Conservation (phyloP, 192 early-diverging fungal genomes). For the Mortierella alpina region DNA sequence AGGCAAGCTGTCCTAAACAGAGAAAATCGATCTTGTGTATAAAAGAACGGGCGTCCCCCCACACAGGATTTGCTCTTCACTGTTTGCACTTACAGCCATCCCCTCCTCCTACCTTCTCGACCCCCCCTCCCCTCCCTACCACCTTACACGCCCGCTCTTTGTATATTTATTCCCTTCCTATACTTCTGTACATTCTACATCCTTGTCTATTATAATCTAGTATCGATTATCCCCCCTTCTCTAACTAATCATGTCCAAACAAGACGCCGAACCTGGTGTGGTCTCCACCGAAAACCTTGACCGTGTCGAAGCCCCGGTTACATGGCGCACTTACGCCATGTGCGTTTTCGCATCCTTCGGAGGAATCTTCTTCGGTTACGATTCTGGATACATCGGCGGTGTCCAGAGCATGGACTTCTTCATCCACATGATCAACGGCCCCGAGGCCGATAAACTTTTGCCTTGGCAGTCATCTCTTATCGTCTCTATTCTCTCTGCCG, state of each 20-base stretch:
- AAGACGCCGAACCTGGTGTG: slow-evolving; percentile 41
- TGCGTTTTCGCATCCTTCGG: slow-evolving; percentile 67
- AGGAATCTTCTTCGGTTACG: slow-evolving; percentile 81
- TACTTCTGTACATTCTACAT: neutral
- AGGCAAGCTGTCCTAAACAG: too few species aligned
- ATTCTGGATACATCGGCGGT: slow-evolving; percentile 78
- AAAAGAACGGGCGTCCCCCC: slow-evolving; percentile 8
- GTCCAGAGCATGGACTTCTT: slow-evolving; percentile 74
- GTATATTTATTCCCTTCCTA: neutral
- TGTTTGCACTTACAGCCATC: slow-evolving; percentile 19
- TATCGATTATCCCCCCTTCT: neutral
- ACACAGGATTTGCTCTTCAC: slow-evolving; percentile 8
- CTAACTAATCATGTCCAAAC: slow-evolving; percentile 45
- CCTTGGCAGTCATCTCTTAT: slow-evolving; percentile 56
- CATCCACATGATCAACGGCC: slow-evolving; percentile 62
- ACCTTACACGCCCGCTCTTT: neutral
- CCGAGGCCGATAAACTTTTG: slow-evolving; percentile 50
- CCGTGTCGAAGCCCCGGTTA: slow-evolving; percentile 53
- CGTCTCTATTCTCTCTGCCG: slow-evolving; percentile 70
- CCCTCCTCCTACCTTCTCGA: neutral
- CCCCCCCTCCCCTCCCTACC: neutral
- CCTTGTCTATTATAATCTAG: slow-evolving; percentile 5
- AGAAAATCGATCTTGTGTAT: neutral
- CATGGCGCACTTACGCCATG: slow-evolving; percentile 52
- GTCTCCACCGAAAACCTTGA: slow-evolving; percentile 45